Base-by-base conservation (phyloP, 805 yeast genomes). In the Teunomyces gatunensis region DNA sequence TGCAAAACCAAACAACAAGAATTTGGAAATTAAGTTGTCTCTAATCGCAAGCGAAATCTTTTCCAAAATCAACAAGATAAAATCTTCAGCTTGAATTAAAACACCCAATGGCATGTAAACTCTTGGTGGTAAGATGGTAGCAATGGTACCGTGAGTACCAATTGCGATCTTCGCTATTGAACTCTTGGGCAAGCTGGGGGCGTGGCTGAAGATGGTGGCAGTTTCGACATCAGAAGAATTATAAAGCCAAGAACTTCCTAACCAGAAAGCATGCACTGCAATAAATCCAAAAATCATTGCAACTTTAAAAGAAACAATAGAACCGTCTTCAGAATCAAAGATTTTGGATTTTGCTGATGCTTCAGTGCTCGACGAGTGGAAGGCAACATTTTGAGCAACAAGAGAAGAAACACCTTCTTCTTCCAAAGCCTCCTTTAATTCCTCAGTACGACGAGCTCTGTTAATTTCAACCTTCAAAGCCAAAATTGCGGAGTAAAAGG, bases 401-500 rank as follows among this genome's bases (percentile, higher is more conserved):
- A 73, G 65, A 34, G 82, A 80, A 39, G 87, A 78, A 29, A 92
- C 80, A 21, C 99, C 98, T 60, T 92, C 99, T 64, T 92, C 99
- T 71, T 91, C 94, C 53, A 92, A 74, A 25, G 88, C 89, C 52
- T 81, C 83, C 61, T 85, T 84, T 61, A 90, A 79, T 47, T 82
- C 80, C 49, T 88, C 83, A 41, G 89, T 86, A 54, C 89, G 82
- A 67, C 91, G 89, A 47, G 94, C 94, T 50, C 87, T 76, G 63
- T 82, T 83, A 64, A 92, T 89, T 67, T 94, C 97, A 40, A 92
- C 83, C 69, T 92, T 92, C 65, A 92, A 77, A 2, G 96, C 83
- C 55, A 92, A 78, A 46, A 89, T 80, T 3, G 96, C 90, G 11
- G 95, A 75, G 64, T 78, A 91, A 65, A 90, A 90, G 1, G 97